phyloP scores from a whole-genome alignment of 2,329 filamentous ascomycete genomes.

The Fusarium dimerum region DNA sequence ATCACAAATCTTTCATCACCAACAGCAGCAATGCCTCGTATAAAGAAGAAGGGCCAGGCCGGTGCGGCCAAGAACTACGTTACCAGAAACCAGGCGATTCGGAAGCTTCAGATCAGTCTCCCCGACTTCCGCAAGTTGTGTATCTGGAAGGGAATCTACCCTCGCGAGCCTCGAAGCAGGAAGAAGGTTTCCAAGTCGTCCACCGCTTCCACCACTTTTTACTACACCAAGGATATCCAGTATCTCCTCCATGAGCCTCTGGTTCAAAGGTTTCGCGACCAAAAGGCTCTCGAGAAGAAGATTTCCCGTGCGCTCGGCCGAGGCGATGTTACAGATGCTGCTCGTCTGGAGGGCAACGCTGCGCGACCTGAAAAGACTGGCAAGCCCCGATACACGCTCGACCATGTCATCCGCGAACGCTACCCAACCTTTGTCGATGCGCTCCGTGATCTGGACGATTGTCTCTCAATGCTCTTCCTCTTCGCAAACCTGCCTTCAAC shows the following conservation, averaged over 20 bases:
- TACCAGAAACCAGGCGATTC: slow-evolving; percentile 92
- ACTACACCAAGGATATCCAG: slow-evolving; percentile 92
- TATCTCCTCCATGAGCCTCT: slow-evolving; percentile 97
- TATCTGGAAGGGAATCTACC: slow-evolving; percentile 99
- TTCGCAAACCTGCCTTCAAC: slow-evolving; percentile 96
- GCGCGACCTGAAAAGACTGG: slow-evolving; percentile 86
- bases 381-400: slow-evolving; percentile 85
- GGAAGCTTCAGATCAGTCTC: slow-evolving; percentile 95
- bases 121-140: slow-evolving; percentile 97
- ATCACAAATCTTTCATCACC: slow-evolving; percentile 15
- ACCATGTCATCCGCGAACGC: slow-evolving; percentile 96
- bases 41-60: slow-evolving; percentile 91
- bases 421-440: slow-evolving; percentile 97
- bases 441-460: slow-evolving; percentile 92
- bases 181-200: slow-evolving; percentile 95
- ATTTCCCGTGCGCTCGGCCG: slow-evolving; percentile 89
- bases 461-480: slow-evolving; percentile 92
- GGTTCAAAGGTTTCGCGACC: slow-evolving; percentile 91
- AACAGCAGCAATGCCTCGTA: slow-evolving; percentile 61
- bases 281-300: slow-evolving; percentile 97
- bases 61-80: slow-evolving; percentile 98
- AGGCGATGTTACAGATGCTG: slow-evolving; percentile 86
- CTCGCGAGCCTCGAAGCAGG: slow-evolving; percentile 92
- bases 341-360: slow-evolving; percentile 83
- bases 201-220: slow-evolving; percentile 89